A percentile compares a stretch with the other conserved stretches of the same genome.
phyloP scores from a whole-genome alignment of 2,329 filamentous ascomycete species.

The Zasmidium cellare region DNA sequence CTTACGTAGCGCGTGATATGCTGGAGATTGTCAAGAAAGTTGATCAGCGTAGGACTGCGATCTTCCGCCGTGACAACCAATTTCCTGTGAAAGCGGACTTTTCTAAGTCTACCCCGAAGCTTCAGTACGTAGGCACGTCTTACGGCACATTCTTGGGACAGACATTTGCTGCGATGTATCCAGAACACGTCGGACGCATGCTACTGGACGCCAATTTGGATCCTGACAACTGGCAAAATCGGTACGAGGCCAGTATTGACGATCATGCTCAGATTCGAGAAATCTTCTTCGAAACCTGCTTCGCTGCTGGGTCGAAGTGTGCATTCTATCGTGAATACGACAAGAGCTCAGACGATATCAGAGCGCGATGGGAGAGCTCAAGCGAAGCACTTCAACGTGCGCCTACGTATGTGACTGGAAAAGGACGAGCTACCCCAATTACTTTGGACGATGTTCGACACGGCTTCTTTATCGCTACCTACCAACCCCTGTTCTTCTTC shows the following conservation, averaged over 20 bases:
- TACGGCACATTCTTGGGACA: slow-evolving; percentile 11
- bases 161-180: slow-evolving; percentile 11
- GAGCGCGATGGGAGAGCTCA: slow-evolving; percentile 13
- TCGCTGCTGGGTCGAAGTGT: slow-evolving; percentile 9
- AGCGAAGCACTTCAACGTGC: slow-evolving; percentile 15
- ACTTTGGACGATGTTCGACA: slow-evolving; percentile 16
- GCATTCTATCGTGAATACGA: slow-evolving; percentile 19
- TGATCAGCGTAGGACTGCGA: background rate
- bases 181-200: slow-evolving; percentile 5
- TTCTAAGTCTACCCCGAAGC: slow-evolving; percentile 5
- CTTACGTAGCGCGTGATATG: slow-evolving; percentile 11
- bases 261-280: slow-evolving; percentile 17
- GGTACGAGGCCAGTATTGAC: slow-evolving; percentile 21
- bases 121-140: slow-evolving; percentile 33
- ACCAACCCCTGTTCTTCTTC: slow-evolving; percentile 22
- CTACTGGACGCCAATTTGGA: slow-evolving; percentile 34
- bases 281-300: slow-evolving; percentile 16
- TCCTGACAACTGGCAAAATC: slow-evolving; percentile 31
- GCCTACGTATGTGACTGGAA: slow-evolving; percentile 17
- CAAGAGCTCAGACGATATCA: slow-evolving; percentile 14
- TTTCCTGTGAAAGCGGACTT: background rate
- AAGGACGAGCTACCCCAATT: slow-evolving; percentile 19
- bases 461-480: slow-evolving; percentile 22
- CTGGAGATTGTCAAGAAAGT: slow-evolving; percentile 10
- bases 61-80: slow-evolving; percentile 21